phyloP scores from a whole-genome alignment of 1,284 basidiomycete genomes.

The Marasmius tenuissimus region DNA sequence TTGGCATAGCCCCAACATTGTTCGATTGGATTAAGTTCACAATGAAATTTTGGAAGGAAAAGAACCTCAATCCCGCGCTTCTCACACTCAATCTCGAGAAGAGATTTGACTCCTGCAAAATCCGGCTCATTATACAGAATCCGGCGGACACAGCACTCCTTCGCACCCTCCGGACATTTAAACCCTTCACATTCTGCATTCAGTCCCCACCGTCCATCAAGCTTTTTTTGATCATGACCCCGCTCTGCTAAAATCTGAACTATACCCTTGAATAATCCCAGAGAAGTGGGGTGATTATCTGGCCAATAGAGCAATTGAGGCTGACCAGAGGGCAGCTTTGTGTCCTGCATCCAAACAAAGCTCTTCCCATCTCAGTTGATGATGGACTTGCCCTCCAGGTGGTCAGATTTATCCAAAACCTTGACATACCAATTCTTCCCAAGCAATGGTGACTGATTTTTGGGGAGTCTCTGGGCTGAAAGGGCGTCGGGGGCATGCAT shows the following conservation, averaged over 20 bases:
- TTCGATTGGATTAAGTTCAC: conserved; percentile 18
- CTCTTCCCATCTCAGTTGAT: too few species aligned
- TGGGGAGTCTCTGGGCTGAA: conserved; percentile 32
- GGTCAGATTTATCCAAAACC: too few species aligned
- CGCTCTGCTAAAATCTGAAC: neutral
- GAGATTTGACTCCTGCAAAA: conserved; percentile 16
- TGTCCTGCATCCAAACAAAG: too few species aligned
- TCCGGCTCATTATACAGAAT: conserved; percentile 22
- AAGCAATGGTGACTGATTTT: too few species aligned
- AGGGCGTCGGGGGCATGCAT: conserved; percentile 29
- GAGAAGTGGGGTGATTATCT: too few species aligned
- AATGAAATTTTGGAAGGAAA: conserved; percentile 19
- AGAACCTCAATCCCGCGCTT: conserved; percentile 8
- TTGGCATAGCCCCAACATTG: conserved; percentile 24
- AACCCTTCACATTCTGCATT: conserved; percentile 21
- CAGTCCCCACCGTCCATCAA: neutral
- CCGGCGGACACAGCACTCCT: conserved; percentile 6
- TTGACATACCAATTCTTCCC: too few species aligned
- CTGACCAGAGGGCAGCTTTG: too few species aligned
- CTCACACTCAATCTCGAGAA: conserved; percentile 11
- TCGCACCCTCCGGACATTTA: conserved; percentile 12
- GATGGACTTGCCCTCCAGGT: too few species aligned
- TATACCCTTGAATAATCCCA: conserved; percentile 6
- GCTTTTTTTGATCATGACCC: neutral
- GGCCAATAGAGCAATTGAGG: too few species aligned